Evolutionary conservation across 805 yeast species (phyloP).

Genomic region (Blastobotrys chiropterorum): DNA sequence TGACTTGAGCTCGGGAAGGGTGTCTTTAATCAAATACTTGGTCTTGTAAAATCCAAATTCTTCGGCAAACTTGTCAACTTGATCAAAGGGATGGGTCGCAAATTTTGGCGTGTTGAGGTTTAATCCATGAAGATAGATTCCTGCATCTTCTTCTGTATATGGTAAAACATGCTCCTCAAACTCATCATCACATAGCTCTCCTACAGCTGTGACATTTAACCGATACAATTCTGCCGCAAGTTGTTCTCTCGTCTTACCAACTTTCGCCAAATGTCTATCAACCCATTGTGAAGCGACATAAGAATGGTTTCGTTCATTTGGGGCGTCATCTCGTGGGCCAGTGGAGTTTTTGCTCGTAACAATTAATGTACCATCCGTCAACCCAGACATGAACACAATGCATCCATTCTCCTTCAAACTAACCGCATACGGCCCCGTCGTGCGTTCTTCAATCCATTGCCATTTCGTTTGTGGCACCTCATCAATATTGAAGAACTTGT

Average conservation of each 20-base stretch:
- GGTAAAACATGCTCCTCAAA: constrained; percentile 92
- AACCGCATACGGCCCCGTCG: constrained; percentile 72
- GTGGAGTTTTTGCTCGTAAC: constrained; percentile 92
- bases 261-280: constrained; percentile 41
- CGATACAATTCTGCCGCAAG: constrained; percentile 52
- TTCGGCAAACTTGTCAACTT: constrained; percentile 55
- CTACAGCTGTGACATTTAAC: constrained; percentile 71
- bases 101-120: constrained; percentile 63
- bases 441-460: constrained; percentile 38
- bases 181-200: constrained; percentile 84
- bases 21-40: constrained; percentile 38
- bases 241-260: constrained; percentile 37
- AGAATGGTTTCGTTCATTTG: constrained; percentile 59
- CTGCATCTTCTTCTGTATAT: constrained; percentile 60
- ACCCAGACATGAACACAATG: constrained; percentile 74
- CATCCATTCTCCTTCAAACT: constrained; percentile 93
- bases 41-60: constrained; percentile 67
- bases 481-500: constrained; percentile 81
- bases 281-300: constrained; percentile 59
- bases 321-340: constrained; percentile 51
- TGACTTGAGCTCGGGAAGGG: constrained; percentile 37
- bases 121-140: constrained; percentile 85
- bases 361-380: constrained; percentile 65
- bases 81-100: constrained; percentile 53
- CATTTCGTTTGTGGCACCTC: constrained; percentile 55